Base-by-base conservation (phyloP, 805 yeast genomes). In the Saccharomycopsis sp. region DNA sequence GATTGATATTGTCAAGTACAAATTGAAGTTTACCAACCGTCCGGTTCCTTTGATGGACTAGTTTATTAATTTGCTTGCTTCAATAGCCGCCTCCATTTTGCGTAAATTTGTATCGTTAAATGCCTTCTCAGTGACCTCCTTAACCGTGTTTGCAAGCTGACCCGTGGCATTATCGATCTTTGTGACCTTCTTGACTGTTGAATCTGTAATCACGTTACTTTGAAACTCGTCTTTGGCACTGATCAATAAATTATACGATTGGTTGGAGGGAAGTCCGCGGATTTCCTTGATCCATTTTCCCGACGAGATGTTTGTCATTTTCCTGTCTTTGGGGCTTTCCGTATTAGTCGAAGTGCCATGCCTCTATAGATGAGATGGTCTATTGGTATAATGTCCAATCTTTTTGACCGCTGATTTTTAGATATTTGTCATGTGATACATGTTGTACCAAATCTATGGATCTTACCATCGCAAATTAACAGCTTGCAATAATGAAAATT, bases 41-140 rank as follows among this genome's bases (percentile, higher is more conserved):
- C 94, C 96, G 0, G 72, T 88, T 55, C 96, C 96, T 2, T 83
- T 87, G 54, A 86, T 87, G 92, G 49, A 44, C 20, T 44, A 19
- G 8, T 44, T 44, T 44, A 17, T 44, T 12, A 44, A 17, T 44
- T 12, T 17, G 49, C 22, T 44, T 3, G 22, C 22, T 17, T 44
- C 22, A 5, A 44, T 44, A 5, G 49, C 49, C 3, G 19, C 49
- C 3, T 44, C 22, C 3, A 44, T 17, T 17, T 44, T 44, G 7
- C 22, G 49, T 17, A 44, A 44, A 44, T 44, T 44, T 7, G 5
- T 17, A 7, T 8, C 49, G 12, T 44, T 44, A 19, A 44, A 44
- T 17, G 22, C 22, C 19, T 44, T 44, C 7, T 44, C 22, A 8
- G 49, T 44, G 19, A 44, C 7, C 12, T 44, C 49, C 8, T 44